Evolutionary conservation across 2,329 filamentous ascomycete species (phyloP), one percentile per base, ranked within the genome.

Genomic region (Furcasterigmium furcatum): DNA sequence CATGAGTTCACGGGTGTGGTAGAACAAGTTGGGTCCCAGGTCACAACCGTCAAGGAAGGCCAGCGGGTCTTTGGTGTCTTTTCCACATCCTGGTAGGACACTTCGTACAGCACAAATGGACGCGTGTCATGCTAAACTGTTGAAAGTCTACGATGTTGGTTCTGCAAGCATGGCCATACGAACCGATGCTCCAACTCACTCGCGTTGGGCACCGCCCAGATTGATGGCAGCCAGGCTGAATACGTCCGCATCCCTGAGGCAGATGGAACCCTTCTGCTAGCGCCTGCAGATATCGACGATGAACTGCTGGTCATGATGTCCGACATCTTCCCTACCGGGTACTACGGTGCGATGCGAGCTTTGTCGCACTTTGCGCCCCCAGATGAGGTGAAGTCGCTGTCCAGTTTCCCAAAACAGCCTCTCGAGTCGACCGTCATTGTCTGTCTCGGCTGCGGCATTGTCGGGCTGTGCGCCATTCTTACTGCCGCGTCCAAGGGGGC

Each of bases 271-370:
- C 80, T 85, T n/a, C 77, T 91, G 59, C 85, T 84, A 57, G 85
- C 89, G 0, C 65, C 79, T 2, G 80, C 77, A 9, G 57, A 53
- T n/a, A 85, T 95, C 47, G 80, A 84, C 19, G 85, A 92, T 54
- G 79, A 87, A 52, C 82, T 82, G 29, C 74, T 95, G 41, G 82
- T 95, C 8, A 76, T 96, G 20, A 95, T 96, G 91, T 89, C 88
- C 14, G 91, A 96, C 60, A 95, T 96, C 57, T 95, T 94, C 65
- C 91, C 91, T 2, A 89, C 85, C 0, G 88, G 91, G 8, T 95
- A 82, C 68, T 95, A 91, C 56, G 91, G 88, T 7, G 88, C 88
- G n/a, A 5, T 76, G 78, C 46, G 94, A 90, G 58, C 91, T 84
- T 6, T 85, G 95, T 63, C 79, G 79, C 47, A 68, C 84, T 58